Conservation (phyloP, 768 basidiomycete species). For the Suillus placidus region DNA sequence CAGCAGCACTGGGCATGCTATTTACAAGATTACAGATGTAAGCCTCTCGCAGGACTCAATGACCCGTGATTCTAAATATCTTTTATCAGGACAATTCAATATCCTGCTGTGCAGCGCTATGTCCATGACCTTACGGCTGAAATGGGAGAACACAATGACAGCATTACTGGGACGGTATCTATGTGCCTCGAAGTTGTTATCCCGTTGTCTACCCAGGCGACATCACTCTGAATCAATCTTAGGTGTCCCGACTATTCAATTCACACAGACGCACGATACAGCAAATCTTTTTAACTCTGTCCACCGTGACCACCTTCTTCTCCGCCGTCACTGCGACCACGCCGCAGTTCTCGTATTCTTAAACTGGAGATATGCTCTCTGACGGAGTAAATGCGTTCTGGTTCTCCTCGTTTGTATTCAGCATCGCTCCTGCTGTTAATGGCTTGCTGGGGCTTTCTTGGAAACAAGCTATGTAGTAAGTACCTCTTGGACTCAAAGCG, state of each 20-base stretch:
- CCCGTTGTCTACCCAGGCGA: not conserved
- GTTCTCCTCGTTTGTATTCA: conserved; percentile 77
- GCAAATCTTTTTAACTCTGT: conserved; percentile 71
- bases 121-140: conserved; percentile 75
- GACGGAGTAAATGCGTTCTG: conserved; percentile 71
- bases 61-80: conserved; percentile 1
- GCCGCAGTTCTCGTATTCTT: conserved; percentile 62
- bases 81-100: conserved; percentile 62
- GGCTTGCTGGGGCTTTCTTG: conserved; percentile 76
- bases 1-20: conserved; percentile 77
- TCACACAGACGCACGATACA: conserved; percentile 73
- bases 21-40: conserved; percentile 63
- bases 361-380: conserved; percentile 35
- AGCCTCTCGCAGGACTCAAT: conserved; percentile 11
- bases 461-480: conserved; percentile 85
- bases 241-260: conserved; percentile 79
- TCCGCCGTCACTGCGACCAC: conserved; percentile 76
- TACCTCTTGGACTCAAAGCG: conserved; percentile 18
- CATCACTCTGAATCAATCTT: not conserved
- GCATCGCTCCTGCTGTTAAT: conserved; percentile 77
- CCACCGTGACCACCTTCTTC: conserved; percentile 79
- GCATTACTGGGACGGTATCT: conserved; percentile 64
- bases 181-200: conserved; percentile 69
- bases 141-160: conserved; percentile 75
- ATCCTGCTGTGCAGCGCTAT: conserved; percentile 72